Conservation (phyloP, 108 stramenopile genomes). For the Cyclotella sp. region DNA sequence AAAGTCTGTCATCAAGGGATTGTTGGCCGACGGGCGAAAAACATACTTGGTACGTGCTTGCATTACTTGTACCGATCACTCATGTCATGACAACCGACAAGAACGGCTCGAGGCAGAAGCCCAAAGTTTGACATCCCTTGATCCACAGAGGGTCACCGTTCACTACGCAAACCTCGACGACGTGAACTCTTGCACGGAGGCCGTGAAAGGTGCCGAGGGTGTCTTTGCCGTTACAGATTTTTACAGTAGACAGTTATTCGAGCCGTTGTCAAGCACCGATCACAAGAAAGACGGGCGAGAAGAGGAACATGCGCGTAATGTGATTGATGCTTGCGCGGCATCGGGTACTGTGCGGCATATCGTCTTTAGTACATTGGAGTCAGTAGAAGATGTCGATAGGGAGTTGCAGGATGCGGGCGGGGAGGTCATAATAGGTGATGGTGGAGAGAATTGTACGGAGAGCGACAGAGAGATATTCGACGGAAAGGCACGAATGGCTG, state of each 20-base stretch:
- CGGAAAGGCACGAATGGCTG: slow-evolving; percentile 54
- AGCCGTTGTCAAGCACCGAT: neutral
- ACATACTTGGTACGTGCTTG: slow-evolving; percentile 52
- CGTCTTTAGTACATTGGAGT: slow-evolving; percentile 64
- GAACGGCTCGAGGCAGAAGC: slow-evolving; percentile 25
- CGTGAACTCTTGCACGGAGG: slow-evolving; percentile 45
- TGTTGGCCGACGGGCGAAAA: slow-evolving; percentile 59
- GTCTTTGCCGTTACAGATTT: slow-evolving; percentile 65
- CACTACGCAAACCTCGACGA: slow-evolving; percentile 50
- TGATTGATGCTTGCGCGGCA: slow-evolving; percentile 77
- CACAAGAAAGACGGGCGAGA: slow-evolving; percentile 32
- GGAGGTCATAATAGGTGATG: neutral
- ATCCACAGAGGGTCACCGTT: slow-evolving; percentile 51
- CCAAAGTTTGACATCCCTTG: slow-evolving; percentile 16
- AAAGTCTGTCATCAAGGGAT: slow-evolving; percentile 58
- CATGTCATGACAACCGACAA: slow-evolving; percentile 17
- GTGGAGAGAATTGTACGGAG: neutral
- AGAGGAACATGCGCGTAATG: slow-evolving; percentile 52
- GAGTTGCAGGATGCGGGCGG: slow-evolving; percentile 18
- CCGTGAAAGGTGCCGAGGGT: slow-evolving; percentile 56
- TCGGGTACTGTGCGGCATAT: slow-evolving; percentile 59
- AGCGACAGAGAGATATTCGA: slow-evolving; percentile 33
- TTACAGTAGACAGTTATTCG: slow-evolving; percentile 7
- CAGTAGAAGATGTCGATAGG: slow-evolving; percentile 40
- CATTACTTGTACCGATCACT: slow-evolving; percentile 1